Conservation (phyloP, 192 early-diverging fungal species). For the Phlyctochytrium planicorne region DNA sequence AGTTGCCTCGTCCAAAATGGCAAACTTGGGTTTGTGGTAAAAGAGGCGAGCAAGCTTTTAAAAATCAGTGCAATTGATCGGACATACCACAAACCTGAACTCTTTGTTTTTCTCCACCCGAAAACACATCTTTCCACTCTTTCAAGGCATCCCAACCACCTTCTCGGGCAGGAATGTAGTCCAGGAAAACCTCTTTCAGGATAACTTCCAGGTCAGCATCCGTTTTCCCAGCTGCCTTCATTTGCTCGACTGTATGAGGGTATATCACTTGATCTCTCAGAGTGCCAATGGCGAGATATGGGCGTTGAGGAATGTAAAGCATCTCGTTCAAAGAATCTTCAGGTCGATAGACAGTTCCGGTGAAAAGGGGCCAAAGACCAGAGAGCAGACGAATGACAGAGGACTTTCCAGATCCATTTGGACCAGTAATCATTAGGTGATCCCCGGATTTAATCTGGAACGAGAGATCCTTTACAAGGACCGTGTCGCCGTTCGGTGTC, state of each 20-base stretch:
- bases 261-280: conserved; percentile 96
- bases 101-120: conserved; percentile 81
- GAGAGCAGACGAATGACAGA: conserved; percentile 12
- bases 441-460: conserved; percentile 30
- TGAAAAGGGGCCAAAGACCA: conserved; percentile 95
- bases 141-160: conserved; percentile 59
- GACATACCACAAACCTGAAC: conserved; percentile 36
- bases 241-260: conserved; percentile 72
- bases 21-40: conserved; percentile 93
- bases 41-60: conserved; percentile 95
- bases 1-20: conserved; percentile 96
- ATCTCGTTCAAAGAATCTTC: conserved; percentile 61
- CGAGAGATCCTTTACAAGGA: conserved; percentile 51
- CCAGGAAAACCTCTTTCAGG: conserved; percentile 81
- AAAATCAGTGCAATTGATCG: conserved; percentile 18
- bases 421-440: conserved; percentile 42
- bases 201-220: conserved; percentile 79
- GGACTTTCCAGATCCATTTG: conserved; percentile 25
- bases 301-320: conserved; percentile 98
- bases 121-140: conserved; percentile 77
- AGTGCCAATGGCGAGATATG: conserved; percentile 91
- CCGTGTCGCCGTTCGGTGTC: conserved; percentile 86
- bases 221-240: conserved; percentile 55
- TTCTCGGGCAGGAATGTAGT: conserved; percentile 62
- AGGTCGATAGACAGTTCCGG: conserved; percentile 50